Evolutionary conservation across 495 filamentous ascomycete genomes (phyloP), one percentile per base, ranked within the genome.

Genomic region (Cercophora newfieldiana): DNA sequence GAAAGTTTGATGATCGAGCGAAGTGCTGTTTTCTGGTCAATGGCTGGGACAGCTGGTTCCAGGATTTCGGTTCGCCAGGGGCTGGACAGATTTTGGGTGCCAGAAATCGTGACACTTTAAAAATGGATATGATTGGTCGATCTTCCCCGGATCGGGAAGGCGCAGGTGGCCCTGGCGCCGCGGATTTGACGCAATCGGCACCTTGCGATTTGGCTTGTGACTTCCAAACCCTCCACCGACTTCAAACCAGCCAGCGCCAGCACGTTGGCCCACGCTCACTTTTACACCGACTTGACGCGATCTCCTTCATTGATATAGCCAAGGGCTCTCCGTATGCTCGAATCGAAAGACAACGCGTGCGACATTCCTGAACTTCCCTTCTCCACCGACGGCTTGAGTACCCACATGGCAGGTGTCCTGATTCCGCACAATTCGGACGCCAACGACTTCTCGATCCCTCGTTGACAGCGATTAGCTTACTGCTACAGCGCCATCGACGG

Each of bases 101-200:
- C n/a, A n/a, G n/a, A n/a, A n/a, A 8, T 44, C 18, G 37, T 44
- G 37, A 44, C 12, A 44, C 37, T 16, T 14, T 8, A 6, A 44
- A 44, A 44, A 16, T 44, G 37, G 37, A 51, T n/a, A 28, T 28
- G 61, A 63, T 63, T 63, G 61, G 61, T 12, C 14, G 30, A 56
- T 54, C 31, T 10, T 33, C 61, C 50, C 18, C 50, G 16, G 49
- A 63, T 63, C 61, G 18, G 58, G 50, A 33, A 31, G 12, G 22
- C 49, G 28, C 50, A 56, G 30, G 28, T 63, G 61, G 33, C 59
- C 18, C 61, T 28, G 58, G 31, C 16, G 58, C 14, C 19, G 58
- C 31, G 58, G 58, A 28, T 57, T 30, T 63, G 61, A 63, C 61
- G 61, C 61, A 63, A 54, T 22, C 10, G 37, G 37, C n/a, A 8